Evolutionary conservation across 2,329 filamentous ascomycete genomes (phyloP), one percentile per base, ranked within the genome.

Genomic region (Trichoderma semiorbis): DNA sequence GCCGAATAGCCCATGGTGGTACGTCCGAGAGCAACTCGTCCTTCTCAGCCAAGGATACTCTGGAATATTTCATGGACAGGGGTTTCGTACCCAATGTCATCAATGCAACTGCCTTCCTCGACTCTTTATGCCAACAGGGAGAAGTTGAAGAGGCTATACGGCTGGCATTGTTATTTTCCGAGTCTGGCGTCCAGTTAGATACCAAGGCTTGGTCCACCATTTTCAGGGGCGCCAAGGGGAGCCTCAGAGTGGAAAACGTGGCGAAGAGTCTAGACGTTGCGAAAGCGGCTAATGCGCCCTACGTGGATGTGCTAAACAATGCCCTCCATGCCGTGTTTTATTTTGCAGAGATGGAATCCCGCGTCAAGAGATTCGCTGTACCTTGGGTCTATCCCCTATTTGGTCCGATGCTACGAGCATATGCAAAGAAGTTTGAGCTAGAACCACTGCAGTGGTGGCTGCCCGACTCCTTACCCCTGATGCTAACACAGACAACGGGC

Each of bases 201-300:
- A 81, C 82, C 0, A 87, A 89, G 74, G 91, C 93, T 0, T 93
- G 91, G 78, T 85, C 90, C 1, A 89, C 90, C 32, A 83, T 97
- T 39, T 86, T 97, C 55, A 88, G 91, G 72, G 91, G 91, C 36
- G 91, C 92, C 66, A 93, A 93, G 75, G 78, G 79, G 5, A 84
- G 84, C 24, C 80, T 84, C 28, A 85, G 93, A 73, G 82, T 85
- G 5, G 79, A 83, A 3, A 85, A 85, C 30, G 83, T 94, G n/a
- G 70, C 73, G 18, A 76, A 76, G 36, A 77, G 80, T 1, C 73
- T 82, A 32, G 82, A 81, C 12, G 76, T 83, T 1, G 81, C 80
- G 57, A 82, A 83, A 36, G 84, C 92, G 58, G 84, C 91, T 65
- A 79, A 85, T 5, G 83, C 83, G 60, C 75, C 85, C 2, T 72